A percentile compares a stretch with the other conserved stretches of the same genome.
Evolutionary conservation across 2,329 filamentous ascomycete genomes (phyloP).

Genomic region (Penicillium palitans): DNA sequence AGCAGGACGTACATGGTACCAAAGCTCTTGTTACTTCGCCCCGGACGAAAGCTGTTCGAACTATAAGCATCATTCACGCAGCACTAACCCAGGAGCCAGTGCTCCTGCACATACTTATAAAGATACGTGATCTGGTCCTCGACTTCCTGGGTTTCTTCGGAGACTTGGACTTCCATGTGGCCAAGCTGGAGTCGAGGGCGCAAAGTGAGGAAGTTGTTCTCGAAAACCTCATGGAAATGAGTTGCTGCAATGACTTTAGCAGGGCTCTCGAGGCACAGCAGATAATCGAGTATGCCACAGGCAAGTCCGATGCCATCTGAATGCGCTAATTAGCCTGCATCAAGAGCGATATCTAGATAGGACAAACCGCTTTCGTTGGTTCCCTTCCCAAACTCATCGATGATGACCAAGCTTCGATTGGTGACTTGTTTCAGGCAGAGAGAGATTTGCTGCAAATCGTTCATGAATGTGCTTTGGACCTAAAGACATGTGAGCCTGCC

Average conservation of each 20-base stretch:
- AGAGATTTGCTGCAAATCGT: constrained; percentile 83
- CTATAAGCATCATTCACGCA: constrained; percentile 9
- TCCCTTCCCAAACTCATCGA: constrained; percentile 86
- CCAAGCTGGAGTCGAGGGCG: constrained; percentile 53
- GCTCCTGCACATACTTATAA: constrained; percentile 56
- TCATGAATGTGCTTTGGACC: constrained; percentile 69
- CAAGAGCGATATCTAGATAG: neutral
- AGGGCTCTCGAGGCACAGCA: constrained; percentile 51
- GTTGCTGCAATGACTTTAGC: constrained; percentile 64
- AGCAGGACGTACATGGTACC: constrained; percentile 60
- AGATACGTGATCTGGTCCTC: constrained; percentile 63
- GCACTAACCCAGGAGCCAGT: neutral
- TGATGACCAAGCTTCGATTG: constrained; percentile 73
- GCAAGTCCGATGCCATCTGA: constrained; percentile 65
- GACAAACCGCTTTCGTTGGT: constrained; percentile 57
- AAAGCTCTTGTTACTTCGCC: constrained; percentile 77
- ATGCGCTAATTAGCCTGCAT: constrained; percentile 7
- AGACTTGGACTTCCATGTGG: constrained; percentile 58
- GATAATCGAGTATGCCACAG: constrained; percentile 60
- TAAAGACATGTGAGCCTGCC: constrained; percentile 21
- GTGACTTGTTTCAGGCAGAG: constrained; percentile 75
- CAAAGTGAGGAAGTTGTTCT: constrained; percentile 53
- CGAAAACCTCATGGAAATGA: constrained; percentile 61
- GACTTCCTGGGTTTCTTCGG: constrained; percentile 44
- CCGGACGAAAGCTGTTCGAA: constrained; percentile 51